These are phyloP conservation scores for Dichotomopilus funicola DNA, from an alignment of 2,329 filamentous ascomycete genomes.

Conservation along the genomic window DNA sequence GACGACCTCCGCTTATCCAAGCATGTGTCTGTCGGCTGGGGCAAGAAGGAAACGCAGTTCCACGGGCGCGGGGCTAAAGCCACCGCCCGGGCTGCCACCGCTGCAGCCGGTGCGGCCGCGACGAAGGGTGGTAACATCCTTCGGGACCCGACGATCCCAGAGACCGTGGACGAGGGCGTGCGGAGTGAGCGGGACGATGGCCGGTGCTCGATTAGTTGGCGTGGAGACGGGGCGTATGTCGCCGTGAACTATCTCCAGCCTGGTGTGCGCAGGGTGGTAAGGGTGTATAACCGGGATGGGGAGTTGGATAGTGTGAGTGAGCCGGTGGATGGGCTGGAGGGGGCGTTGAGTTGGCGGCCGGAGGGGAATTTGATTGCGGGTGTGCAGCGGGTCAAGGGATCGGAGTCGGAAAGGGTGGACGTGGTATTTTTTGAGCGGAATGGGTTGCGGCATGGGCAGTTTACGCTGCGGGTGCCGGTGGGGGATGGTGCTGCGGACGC, in stretches of 20 bases:
- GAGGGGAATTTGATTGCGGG: slow-evolving; percentile 86
- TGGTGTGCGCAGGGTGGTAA: slow-evolving; percentile 66
- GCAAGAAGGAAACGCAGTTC: slow-evolving; percentile 97
- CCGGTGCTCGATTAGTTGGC: slow-evolving; percentile 74
- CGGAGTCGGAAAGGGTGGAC: slow-evolving; percentile 53
- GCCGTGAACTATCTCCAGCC: slow-evolving; percentile 75
- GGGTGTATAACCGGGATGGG: slow-evolving; percentile 87
- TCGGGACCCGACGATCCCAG: slow-evolving; percentile 88
- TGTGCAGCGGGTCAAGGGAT: slow-evolving; percentile 55
- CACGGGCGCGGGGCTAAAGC: slow-evolving; percentile 84
- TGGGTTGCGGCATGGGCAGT: slow-evolving; percentile 92
- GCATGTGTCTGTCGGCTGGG: slow-evolving; percentile 96
- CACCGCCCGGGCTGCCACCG: slow-evolving; percentile 42
- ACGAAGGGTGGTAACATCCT: slow-evolving; percentile 33
- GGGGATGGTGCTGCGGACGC: slow-evolving; percentile 5
- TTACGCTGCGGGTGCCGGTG: slow-evolving; percentile 56
- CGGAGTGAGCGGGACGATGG: slow-evolving; percentile 69
- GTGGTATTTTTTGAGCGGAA: slow-evolving; percentile 96
- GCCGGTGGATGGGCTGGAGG: slow-evolving; percentile 87
- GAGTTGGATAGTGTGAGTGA: slow-evolving; percentile 89
- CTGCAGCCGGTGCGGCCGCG: no score
- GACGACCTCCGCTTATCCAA: slow-evolving; percentile 83
- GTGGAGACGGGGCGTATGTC: slow-evolving; percentile 87
- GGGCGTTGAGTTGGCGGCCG: slow-evolving; percentile 82
- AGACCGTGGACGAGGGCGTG: slow-evolving; percentile 78